Base-by-base conservation (phyloP, 2,329 filamentous ascomycete genomes). In the Pestalotiopsis sp. region DNA sequence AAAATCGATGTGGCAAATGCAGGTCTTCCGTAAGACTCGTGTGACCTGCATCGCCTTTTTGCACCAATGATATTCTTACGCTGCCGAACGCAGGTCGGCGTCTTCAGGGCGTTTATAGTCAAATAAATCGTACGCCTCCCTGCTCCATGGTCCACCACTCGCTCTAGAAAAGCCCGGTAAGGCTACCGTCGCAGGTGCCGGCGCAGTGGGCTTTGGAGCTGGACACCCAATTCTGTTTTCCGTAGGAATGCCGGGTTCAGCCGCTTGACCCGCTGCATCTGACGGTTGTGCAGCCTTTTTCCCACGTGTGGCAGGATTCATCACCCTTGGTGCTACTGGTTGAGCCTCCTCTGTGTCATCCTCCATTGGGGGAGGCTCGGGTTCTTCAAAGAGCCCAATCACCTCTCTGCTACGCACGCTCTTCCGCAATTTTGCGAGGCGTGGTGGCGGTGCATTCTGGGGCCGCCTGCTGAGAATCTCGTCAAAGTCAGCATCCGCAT, bases 91-190 rank as follows among this genome's bases (percentile, higher is more conserved):
- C 14, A 59, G 57, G 13, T 27, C 17, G 57, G 25, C 27, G 20
- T 36, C 36, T 36, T n/a, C 31, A 45, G 66, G 66, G 11, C 59
- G 66, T 20, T 85, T 88, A 74, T 82, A 86, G 49, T 87, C 89
- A 71, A 93, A 86, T 61, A 93, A 75, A 76, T 93, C 91, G 72
- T 88, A 84, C 0, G 91, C 90, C 75, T 93, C 91, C 27, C 84
- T 86, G 72, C 90, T 92, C 91, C 91, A 93, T 0, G 91, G 87
- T 2, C 90, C 90, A 17, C 87, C 81, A 72, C 86, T 87, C 3
- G 83, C 84, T 73, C 81, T 85, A 2, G 79, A 79, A 68, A 87
- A 86, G 1, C 81, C 82, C 11, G 83, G 81, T 69, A 84, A 75
- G n/a, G 69, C 69, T 72, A 71, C 67, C 41, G 64, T 41, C 45